Conservation (phyloP, 2,329 filamentous ascomycete species). For the Trichoderma sp. region DNA sequence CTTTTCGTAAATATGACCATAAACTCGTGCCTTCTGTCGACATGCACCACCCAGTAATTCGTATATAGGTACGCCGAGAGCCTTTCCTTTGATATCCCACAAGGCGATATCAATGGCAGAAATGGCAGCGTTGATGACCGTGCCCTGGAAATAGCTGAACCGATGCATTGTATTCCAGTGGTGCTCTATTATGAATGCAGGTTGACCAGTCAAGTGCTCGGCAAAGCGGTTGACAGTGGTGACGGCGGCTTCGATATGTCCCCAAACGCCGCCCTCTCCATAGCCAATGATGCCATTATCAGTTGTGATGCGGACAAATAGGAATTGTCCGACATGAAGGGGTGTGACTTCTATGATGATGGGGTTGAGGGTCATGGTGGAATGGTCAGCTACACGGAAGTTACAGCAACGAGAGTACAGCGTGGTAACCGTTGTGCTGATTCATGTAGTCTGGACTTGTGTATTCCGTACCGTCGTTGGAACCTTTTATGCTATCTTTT, state of each 20-base stretch:
- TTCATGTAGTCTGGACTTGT: too few relatives aligned
- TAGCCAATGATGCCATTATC: neutral
- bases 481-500: too few relatives aligned
- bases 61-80: neutral
- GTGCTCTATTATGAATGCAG: neutral
- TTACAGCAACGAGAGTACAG: too few relatives aligned
- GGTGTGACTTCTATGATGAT: neutral
- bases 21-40: neutral
- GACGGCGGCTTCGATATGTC: neutral
- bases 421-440: too few relatives aligned
- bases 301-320: neutral
- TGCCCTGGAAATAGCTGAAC: neutral
- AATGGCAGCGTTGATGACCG: neutral
- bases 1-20: too few relatives aligned
- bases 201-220: neutral
- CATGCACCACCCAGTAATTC: neutral
- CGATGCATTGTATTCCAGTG: neutral
- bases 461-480: too few relatives aligned
- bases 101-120: neutral
- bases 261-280: neutral
- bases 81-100: neutral
- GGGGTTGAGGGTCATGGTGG: too few relatives aligned
- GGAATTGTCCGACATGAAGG: neutral
- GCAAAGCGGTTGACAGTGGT: too few relatives aligned
- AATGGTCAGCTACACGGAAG: too few relatives aligned